Conservation (phyloP, 257 asterid species). For the Ophiorrhiza pumila region DNA sequence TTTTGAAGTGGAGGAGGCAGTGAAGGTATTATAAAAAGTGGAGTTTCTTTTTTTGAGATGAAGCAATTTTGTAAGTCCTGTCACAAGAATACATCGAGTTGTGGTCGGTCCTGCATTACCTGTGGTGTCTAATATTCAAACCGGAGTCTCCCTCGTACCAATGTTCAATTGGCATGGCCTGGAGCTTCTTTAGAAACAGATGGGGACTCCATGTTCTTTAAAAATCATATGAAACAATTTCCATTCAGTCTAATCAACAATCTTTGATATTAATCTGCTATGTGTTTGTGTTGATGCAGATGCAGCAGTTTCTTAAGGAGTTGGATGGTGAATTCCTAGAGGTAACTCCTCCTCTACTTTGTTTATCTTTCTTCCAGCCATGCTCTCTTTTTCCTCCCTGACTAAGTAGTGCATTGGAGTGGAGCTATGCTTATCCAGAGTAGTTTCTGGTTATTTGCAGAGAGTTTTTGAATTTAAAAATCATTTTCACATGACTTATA, state of each 20-base stretch:
- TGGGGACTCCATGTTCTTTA: not conserved
- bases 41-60: not conserved
- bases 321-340: constrained; percentile 86
- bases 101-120: not conserved
- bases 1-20: constrained; percentile 68
- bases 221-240: not conserved
- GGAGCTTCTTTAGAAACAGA: not conserved
- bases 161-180: not conserved
- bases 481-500: not conserved
- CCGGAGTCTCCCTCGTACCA: not conserved
- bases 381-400: not conserved
- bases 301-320: constrained; percentile 69
- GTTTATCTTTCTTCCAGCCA: not conserved
- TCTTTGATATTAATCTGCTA: constrained; percentile 5
- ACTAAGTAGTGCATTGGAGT: not conserved
- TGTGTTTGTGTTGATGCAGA: constrained; percentile 40
- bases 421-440: not conserved
- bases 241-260: no score
- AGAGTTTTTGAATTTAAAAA: not conserved
- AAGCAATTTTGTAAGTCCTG: not conserved
- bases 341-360: constrained; percentile 33
- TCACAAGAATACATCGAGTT: not conserved
- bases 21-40: constrained; percentile 45
- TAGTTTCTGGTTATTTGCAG: not conserved
- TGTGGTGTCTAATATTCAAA: not conserved